Conservation (phyloP, 768 basidiomycete genomes). For the Auricularia sp. region DNA sequence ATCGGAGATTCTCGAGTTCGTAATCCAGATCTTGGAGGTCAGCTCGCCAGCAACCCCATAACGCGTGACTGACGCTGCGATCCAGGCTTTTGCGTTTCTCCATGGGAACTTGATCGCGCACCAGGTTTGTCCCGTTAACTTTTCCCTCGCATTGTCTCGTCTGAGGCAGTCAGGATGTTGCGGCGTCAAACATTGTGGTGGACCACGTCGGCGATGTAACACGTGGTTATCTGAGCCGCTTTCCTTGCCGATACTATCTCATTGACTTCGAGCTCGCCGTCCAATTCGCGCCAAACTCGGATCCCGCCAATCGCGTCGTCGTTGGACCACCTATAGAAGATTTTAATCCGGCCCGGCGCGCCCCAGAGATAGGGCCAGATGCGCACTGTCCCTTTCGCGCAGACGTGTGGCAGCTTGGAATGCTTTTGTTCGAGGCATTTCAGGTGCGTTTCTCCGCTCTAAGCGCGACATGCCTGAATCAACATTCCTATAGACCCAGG, state of each 20-base stretch:
- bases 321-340: neutral
- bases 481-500: no score
- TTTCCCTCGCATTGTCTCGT: neutral
- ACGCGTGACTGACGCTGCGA: neutral
- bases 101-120: neutral
- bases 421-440: neutral
- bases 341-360: neutral
- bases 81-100: neutral
- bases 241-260: neutral
- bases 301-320: neutral
- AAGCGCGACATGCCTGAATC: no score
- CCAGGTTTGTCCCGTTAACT: neutral
- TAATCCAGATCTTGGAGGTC: neutral
- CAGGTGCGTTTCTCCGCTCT: neutral
- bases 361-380: neutral
- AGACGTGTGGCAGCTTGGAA: neutral
- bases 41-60: neutral
- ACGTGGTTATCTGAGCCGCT: neutral
- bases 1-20: neutral
- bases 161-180: neutral
- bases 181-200: neutral
- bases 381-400: neutral
- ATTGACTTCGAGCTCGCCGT: neutral
- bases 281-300: neutral
- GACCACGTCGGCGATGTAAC: neutral